Base-by-base conservation (phyloP, 2,329 filamentous ascomycete species). In the Diaporthe citrichinensis region DNA sequence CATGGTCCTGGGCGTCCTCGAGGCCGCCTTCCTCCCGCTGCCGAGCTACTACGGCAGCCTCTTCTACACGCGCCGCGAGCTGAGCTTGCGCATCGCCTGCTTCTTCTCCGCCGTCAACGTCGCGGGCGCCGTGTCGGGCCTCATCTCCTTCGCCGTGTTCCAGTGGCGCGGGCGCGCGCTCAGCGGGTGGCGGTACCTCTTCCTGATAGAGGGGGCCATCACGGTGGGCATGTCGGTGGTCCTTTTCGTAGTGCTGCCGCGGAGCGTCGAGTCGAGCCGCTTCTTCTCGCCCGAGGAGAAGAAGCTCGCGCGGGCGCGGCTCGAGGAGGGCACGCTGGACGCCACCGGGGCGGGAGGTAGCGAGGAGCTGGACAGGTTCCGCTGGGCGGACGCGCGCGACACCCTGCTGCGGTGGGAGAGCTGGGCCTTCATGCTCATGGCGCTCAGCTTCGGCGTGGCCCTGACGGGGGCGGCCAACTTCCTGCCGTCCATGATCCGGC, bases 401-500 rank as follows among this genome's bases (percentile, higher is more conserved):
- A 75, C 79, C 58, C 58, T 80, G 20, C 78, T 76, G 61, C 77
- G 78, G 59, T 79, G 78, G 78, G 77, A 75, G 17, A 80, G 79
- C 20, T 81, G 79, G 80, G 79, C 58, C 2, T 80, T 78, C 57
- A 77, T 76, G 15, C 77, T 80, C 41, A 78, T 80, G 77, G 75
- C 80, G 4, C 62, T 81, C 41, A 76, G 79, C 74, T 80, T 80
- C 58, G 80, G 80, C n/a, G 79, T 81, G 25, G 79, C 77, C 4
- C 75, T 79, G 6, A 77, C 79, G n/a, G 78, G 78, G 15, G 79
- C 77, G 31, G 79, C 79, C 1, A 80, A 80, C 57, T 80, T 80
- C 73, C 74, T 80, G 20, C 79, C 79, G 20, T 83, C 84, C 46
- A 81, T 82, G 59, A 83, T 80, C 53, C 81, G 81, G 72, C 82